Base-by-base conservation (phyloP, 768 basidiomycete species). In the Xerocomellus intermedius region DNA sequence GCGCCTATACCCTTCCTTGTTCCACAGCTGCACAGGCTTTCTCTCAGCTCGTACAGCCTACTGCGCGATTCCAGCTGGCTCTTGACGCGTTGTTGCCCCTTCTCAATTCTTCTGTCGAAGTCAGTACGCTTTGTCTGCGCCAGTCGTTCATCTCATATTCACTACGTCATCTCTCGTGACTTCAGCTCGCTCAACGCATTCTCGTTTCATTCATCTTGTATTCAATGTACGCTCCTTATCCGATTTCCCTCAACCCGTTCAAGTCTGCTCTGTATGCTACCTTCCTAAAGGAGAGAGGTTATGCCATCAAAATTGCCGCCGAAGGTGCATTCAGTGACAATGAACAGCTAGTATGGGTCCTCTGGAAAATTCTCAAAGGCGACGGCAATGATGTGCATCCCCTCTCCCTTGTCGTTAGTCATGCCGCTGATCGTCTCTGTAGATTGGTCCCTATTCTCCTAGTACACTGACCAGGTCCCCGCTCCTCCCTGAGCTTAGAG, bases 371-470 rank as follows among this genome's bases (percentile, higher is more conserved):
- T 53, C 73, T 91, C 51, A 88, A 83, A 68, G 90, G 89, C 49
- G 88, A 91, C 66, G 89, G 89, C 19, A 84, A 83, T 56, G 89
- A 91, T 76, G 89, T 90, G 58, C 53, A 36, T 21, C n/a, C 22
- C 51, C 43, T 48, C 13, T 45, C 13, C 14, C 51, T 47, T 44
- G 17, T 58, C 42, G 16, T 28, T 37, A 2, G 12, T 26, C 30
- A 22, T 22, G 3, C 17, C 5, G 32, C 56, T 65, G 26, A 68
- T 52, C 26, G 30, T 30, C 7, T 26, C 30, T n/a, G 39, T 54
- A 91, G 89, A 88, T 92, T 71, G 89, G 86, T 59, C 87, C 89
- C 56, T 91, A 88, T 75, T 85, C 89, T 61, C 88, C 89, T 32
- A 83, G 77, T 64, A 85, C 84, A 6, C 74, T 91, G 59, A 86